Evolutionary conservation across 345 rosid species (phyloP).

Genomic region (Boechera retrofracta): DNA sequence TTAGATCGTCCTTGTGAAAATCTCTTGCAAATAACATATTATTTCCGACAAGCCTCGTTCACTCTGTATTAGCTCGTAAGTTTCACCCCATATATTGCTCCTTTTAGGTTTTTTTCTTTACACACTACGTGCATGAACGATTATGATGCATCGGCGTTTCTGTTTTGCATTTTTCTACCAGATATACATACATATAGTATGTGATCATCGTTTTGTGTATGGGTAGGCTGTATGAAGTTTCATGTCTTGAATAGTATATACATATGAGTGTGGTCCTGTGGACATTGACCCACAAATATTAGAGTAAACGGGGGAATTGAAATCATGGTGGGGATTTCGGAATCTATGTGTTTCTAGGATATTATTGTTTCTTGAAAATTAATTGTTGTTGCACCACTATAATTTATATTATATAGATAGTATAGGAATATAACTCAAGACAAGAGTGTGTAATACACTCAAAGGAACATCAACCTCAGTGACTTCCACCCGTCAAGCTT

Average conservation of each 20-base stretch:
- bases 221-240: constrained; percentile 25
- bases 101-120: constrained; percentile 1
- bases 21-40: constrained; percentile 4
- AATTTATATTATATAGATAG: constrained; percentile 42
- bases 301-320: constrained; percentile 19
- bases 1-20: constrained; percentile 19
- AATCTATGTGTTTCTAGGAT: constrained; percentile 35
- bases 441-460: constrained; percentile 87
- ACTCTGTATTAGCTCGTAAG: constrained; percentile 41
- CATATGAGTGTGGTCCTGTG: constrained; percentile 1
- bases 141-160: constrained; percentile 22
- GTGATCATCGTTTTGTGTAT: constrained; percentile 14
- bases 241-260: constrained; percentile 30
- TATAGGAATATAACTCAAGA: constrained; percentile 37
- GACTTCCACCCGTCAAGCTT: constrained; percentile 82
- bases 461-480: constrained; percentile 66
- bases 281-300: constrained; percentile 27
- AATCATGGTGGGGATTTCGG: constrained; percentile 29
- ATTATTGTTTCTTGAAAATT: constrained; percentile 44
- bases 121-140: constrained; percentile 13
- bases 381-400: constrained; percentile 31
- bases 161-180: constrained; percentile 6
- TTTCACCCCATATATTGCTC: not conserved
- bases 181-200: not conserved
- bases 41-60: constrained; percentile 8